Base-by-base conservation (phyloP, 768 basidiomycete genomes). In the Lentinula aciculospora region DNA sequence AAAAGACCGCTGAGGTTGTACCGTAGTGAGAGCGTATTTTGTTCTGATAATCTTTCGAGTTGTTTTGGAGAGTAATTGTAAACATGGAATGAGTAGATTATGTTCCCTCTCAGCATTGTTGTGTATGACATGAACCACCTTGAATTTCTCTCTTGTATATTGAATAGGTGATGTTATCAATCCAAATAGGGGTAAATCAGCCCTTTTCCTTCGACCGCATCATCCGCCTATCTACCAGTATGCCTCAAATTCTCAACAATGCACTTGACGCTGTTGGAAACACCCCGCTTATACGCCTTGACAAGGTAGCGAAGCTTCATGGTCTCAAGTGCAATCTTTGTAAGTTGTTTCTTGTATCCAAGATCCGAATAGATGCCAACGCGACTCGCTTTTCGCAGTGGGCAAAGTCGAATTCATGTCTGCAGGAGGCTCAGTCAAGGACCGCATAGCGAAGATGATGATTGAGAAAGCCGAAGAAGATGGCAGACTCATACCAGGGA, bases 371-470 rank as follows among this genome's bases (percentile, higher is more conserved):
- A 3, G n/a, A 6, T 48, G 27, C 31, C 39, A 27, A 23, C 2
- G 19, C 9, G 36, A 23, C 50, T 60, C 29, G 48, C 17, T 53
- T n/a, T 34, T 19, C 40, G 19, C 60, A 95, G 91, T 96, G 67
- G 95, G 80, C 6, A 98, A 97, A 71, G 78, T 90, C 15, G 96
- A 99, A 65, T 98, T 83, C 68, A 81, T 91, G 67, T 94, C 91
- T 19, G 87, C 85, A 1, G 97, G 96, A 9, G 96, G 96, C 2
- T 94, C 90, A 2, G 89, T 98, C 59, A 99, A 99, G 74, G 96
- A 98, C 68, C 79, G 95, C 58, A 96, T 98, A 54, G 95, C 94
- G 27, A 95, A 93, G 70, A 85, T 92, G 10, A 99, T 99, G 96
- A 84, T 98, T 1, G 88, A 94, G 62, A 82, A 87, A n/a, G 97